Conservation (phyloP, 306 rosid genomes). For the Malus sylvestris region DNA sequence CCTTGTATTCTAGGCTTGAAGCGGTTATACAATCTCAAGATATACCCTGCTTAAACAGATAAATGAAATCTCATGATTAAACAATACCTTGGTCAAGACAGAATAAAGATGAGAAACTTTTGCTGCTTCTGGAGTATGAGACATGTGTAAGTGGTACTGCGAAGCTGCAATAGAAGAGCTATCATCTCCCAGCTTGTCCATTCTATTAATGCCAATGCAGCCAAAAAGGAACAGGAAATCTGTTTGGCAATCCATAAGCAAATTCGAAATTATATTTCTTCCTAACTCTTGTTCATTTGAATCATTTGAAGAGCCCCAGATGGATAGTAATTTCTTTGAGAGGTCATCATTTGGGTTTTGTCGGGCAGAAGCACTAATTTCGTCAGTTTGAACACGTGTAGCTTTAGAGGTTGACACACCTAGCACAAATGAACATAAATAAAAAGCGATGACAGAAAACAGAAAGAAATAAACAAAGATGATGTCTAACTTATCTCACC, state of each 20-base stretch:
- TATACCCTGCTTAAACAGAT: neutral
- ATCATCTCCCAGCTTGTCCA: slow-evolving; percentile 30
- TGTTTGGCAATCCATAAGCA: slow-evolving; percentile 56
- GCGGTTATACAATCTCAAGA: neutral
- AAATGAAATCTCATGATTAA: neutral
- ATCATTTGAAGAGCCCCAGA: slow-evolving; percentile 52
- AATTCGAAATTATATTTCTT: slow-evolving; percentile 46
- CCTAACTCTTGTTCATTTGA: slow-evolving; percentile 38
- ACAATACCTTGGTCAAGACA: slow-evolving; percentile 58
- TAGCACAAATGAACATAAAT: slow-evolving; percentile 16
- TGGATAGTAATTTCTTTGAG: slow-evolving; percentile 58
- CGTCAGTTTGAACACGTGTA: slow-evolving; percentile 42
- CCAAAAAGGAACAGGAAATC: slow-evolving; percentile 73
- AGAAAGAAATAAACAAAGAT: slow-evolving; percentile 1
- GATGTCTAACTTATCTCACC: slow-evolving; percentile 36
- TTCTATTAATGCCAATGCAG: slow-evolving; percentile 39
- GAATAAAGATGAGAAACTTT: slow-evolving; percentile 62
- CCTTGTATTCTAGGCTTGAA: neutral
- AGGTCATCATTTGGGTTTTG: slow-evolving; percentile 33
- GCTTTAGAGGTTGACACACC: slow-evolving; percentile 32
- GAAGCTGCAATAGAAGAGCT: slow-evolving; percentile 35
- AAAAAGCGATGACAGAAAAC: slow-evolving; percentile 14
- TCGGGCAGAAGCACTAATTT: slow-evolving; percentile 27
- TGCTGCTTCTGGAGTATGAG: slow-evolving; percentile 45
- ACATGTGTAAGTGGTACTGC: slow-evolving; percentile 22